Evolutionary conservation across 192 early-diverging fungal species (phyloP).

Genomic region (Coemansia guatemalensis): DNA sequence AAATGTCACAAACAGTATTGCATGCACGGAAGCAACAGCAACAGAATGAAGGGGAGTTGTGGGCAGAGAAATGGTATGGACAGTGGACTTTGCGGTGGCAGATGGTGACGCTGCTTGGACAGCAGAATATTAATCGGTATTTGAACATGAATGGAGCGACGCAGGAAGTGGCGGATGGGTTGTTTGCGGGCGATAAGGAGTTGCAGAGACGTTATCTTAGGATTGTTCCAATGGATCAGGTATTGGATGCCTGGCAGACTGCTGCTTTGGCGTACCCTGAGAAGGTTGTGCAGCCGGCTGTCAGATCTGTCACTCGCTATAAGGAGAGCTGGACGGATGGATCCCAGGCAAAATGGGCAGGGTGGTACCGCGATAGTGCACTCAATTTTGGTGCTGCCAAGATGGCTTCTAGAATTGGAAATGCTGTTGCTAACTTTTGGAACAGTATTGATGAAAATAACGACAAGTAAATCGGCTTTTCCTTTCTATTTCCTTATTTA

Average conservation of each 20-base stretch:
- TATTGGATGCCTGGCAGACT: conserved; percentile 3
- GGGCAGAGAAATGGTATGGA: conserved; percentile 23
- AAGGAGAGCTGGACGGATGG: conserved; percentile 34
- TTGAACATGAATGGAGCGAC: neutral
- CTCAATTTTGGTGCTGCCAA: conserved; percentile 10
- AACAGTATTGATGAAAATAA: conserved; percentile 2
- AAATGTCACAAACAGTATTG: conserved; percentile 5
- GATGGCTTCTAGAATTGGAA: conserved; percentile 7
- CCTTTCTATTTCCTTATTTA: neutral
- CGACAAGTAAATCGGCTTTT: neutral
- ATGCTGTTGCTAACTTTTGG: conserved; percentile 11
- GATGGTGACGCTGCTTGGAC: conserved; percentile 11
- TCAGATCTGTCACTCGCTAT: conserved; percentile 5
- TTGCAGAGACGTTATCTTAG: neutral
- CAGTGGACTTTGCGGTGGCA: conserved; percentile 20
- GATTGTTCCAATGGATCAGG: conserved; percentile 19
- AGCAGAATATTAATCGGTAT: conserved; percentile 5
- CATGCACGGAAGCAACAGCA: neutral
- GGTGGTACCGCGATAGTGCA: conserved; percentile 13
- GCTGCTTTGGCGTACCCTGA: conserved; percentile 1
- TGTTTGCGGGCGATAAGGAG: neutral
- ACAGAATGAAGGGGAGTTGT: neutral
- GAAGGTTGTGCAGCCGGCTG: conserved; percentile 10
- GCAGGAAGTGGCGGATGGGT: neutral
- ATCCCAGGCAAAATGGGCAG: conserved; percentile 11